Base-by-base conservation (phyloP, 768 basidiomycete genomes). In the Suillus clintonianus region DNA sequence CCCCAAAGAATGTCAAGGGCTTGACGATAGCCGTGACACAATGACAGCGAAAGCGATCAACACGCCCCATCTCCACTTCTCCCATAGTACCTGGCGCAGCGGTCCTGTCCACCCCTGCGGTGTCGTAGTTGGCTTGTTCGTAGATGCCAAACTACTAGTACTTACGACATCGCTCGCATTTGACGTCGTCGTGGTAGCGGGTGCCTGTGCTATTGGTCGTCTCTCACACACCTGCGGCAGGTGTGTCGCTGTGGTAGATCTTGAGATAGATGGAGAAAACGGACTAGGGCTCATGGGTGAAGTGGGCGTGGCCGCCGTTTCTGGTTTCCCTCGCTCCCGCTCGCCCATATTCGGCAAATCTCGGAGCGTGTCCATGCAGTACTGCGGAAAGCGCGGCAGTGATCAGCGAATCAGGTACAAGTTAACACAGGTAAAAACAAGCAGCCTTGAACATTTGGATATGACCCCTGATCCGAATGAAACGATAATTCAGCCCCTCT, bases 261-360 rank as follows among this genome's bases (percentile, higher is more conserved):
- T 56, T 13, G 67, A 61, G 27, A 62, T 58, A 32, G 59, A 56
- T 53, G 70, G 59, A 64, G 63, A 66, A 37, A 62, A 54, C 45
- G 55, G 69, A 51, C 63, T 62, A 67, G 62, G 68, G 54, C 61
- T 64, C 62, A 56, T 45, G 66, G 65, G 65, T 67, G 62, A 62
- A 71, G 65, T 53, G 73, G 72, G 59, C 76, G 53, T 62, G 67
- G 53, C 42, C 42, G 63, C 70, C 55, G 60, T 77, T 70, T 71
- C 73, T 6, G 84, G 71, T 60, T 81, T 83, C 10, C 88, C 90
- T 51, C 85, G 83, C 68, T 91, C 91, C 67, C 83, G 87, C 75
- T 91, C 83, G 24, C 90, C 95, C 97, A 99, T 99, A 77, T 97
- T 97, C 0, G 97, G 97, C 34, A 96, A 77, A 71, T 95, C 89